Conservation (phyloP, 1,284 basidiomycete species). For the Ustilago lituana region DNA sequence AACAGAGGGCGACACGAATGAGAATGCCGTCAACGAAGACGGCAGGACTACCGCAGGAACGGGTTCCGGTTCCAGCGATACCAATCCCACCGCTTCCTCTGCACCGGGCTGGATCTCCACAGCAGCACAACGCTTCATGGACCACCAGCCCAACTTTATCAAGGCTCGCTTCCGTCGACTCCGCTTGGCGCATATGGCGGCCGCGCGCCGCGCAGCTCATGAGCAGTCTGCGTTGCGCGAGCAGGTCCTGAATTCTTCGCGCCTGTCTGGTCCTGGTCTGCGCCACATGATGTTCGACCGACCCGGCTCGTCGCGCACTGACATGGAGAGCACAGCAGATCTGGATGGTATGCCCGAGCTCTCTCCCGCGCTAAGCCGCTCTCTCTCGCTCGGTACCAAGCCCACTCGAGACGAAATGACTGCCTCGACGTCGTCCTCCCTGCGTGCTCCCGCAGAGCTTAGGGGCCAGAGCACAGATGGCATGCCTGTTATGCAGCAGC, state of each 20-base stretch:
- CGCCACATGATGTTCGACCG: conserved; percentile 58
- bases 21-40: conserved; percentile 30
- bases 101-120: conserved; percentile 45
- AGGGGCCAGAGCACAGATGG: conserved; percentile 33
- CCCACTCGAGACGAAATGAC: conserved; percentile 24
- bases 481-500: conserved; percentile 2
- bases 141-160: conserved; percentile 58
- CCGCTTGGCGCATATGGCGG: conserved; percentile 56
- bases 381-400: conserved; percentile 23
- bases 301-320: conserved; percentile 23
- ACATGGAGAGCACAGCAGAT: conserved; percentile 24
- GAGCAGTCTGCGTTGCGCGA: conserved; percentile 57
- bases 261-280: conserved; percentile 43
- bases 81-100: conserved; percentile 54
- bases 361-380: conserved; percentile 24
- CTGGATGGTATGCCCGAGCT: conserved; percentile 29
- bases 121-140: conserved; percentile 44
- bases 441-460: conserved; percentile 12
- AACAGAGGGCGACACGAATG: conserved; percentile 13
- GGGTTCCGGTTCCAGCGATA: conserved; percentile 49
- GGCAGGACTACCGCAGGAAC: conserved; percentile 46
- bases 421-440: conserved; percentile 23
- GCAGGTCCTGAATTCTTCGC: conserved; percentile 54
- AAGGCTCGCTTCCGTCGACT: conserved; percentile 54
- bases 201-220: conserved; percentile 53